Evolutionary conservation across 75 land plant species (phyloP).

Genomic region (Ceratopteris richardii): DNA sequence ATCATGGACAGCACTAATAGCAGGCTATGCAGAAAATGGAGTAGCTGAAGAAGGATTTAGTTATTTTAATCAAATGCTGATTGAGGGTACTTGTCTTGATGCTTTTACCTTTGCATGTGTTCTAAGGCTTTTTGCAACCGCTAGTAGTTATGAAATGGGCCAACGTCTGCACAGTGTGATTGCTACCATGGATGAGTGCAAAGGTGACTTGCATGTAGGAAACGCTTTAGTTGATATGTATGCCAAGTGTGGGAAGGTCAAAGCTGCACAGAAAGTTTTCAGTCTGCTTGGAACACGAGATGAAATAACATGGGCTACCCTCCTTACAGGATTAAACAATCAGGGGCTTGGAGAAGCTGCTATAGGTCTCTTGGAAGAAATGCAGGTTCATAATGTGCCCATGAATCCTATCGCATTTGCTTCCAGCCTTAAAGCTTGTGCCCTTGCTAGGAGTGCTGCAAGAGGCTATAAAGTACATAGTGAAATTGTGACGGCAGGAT

Average conservation of each 20-base stretch:
- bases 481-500: slow-evolving; percentile 12
- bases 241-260: slow-evolving; percentile 53
- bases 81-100: slow-evolving; percentile 12
- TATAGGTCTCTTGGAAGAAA: slow-evolving; percentile 29
- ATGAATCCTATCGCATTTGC: slow-evolving; percentile 31
- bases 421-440: slow-evolving; percentile 45
- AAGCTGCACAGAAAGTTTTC: slow-evolving; percentile 41
- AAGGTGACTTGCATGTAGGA: slow-evolving; percentile 38
- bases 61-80: slow-evolving; percentile 17
- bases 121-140: slow-evolving; percentile 9
- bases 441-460: slow-evolving; percentile 17
- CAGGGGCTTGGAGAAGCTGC: slow-evolving; percentile 37
- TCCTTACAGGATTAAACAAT: slow-evolving; percentile 52
- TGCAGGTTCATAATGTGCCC: slow-evolving; percentile 8
- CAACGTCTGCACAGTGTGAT: slow-evolving; percentile 1
- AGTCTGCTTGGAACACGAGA: slow-evolving; percentile 44
- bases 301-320: slow-evolving; percentile 73
- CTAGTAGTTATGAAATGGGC: slow-evolving; percentile 4
- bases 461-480: slow-evolving; percentile 36
- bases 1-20: slow-evolving; percentile 11
- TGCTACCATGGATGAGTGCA: slow-evolving; percentile 4
- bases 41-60: slow-evolving; percentile 5
- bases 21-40: slow-evolving; percentile 8
- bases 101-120: slow-evolving; percentile 12
- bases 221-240: slow-evolving; percentile 77